Base-by-base conservation (phyloP, 768 basidiomycete genomes). In the button mushroom (Agaricus bisporus) region DNA sequence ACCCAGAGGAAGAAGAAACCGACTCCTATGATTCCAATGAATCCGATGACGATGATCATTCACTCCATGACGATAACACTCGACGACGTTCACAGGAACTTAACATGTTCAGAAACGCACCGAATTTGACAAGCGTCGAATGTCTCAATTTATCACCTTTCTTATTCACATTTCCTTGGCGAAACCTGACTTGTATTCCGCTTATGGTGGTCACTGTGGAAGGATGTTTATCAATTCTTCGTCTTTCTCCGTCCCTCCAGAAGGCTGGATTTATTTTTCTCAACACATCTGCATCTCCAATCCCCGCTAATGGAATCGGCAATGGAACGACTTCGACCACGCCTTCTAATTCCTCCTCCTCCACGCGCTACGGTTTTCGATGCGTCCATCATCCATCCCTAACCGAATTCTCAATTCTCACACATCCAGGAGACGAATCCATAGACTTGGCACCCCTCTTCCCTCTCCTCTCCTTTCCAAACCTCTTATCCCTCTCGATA, bases 371-470 rank as follows among this genome's bases (percentile, higher is more conserved):
- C 28, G 45, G 45, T 29, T 39, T 43, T 14, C 54, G 58, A 32
- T 46, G 56, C 41, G 60, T 72, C 12, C 61, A 61, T 18, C 72
- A 73, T 49, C 56, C 61, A n/a, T 60, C 63, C 43, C 62, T 73
- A 26, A 66, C 63, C 32, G 61, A 67, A 35, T 60, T 74, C 25
- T 66, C 72, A 38, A 66, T 74, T 48, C 66, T 73, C 57, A 68
- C 72, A 10, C 65, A 71, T 8, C 63, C 64, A 1, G 70, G 65
- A 63, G 68, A 70, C 59, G 66, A 72, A 55, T 48, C 49, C 26
- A 63, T 72, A 44, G 70, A 72, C 37, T 66, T 71, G 22, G 55
- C 63, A n/a, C 61, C 61, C 8, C 64, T 73, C 36, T 73, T 74
- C 61, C 65, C 64, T 1, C 65, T 63, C 39, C 63, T 74, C 41